A percentile compares a stretch with the other conserved stretches of the same genome.
Evolutionary conservation across 2,329 filamentous ascomycete genomes (phyloP).

Genomic region (Alternaria atra): DNA sequence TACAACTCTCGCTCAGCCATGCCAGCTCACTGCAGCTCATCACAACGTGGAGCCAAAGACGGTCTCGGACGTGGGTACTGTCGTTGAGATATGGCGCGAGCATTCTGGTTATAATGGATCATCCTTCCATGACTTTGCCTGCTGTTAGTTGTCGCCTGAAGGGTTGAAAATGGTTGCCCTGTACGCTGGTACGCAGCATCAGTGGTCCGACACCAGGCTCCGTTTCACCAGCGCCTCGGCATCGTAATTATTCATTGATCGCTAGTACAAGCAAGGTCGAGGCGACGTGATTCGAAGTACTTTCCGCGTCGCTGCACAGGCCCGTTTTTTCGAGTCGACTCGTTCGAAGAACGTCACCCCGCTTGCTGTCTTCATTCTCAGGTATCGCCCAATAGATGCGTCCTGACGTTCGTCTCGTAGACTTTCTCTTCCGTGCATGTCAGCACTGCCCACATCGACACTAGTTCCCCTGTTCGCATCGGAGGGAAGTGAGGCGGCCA

Average conservation of each 20-base stretch:
- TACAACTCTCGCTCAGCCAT: background rate
- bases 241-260: too few species aligned
- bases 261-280: background rate
- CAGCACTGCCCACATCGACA: background rate
- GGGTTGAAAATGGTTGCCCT: background rate
- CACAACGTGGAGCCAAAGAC: background rate
- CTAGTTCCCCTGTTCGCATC: background rate
- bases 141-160: background rate
- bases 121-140: background rate
- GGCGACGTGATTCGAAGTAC: background rate
- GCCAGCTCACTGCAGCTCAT: background rate
- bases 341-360: background rate
- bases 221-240: background rate
- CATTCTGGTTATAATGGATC: too few species aligned
- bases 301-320: background rate
- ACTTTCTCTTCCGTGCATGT: background rate
- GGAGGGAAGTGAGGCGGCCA: background rate
- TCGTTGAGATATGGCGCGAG: too few species aligned
- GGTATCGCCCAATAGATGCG: background rate
- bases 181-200: background rate
- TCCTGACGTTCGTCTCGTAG: background rate
- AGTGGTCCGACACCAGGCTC: background rate
- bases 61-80: rapidly evolving
- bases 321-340: background rate
- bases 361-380: background rate